A percentile compares a stretch with the other conserved stretches of the same genome.
These are phyloP conservation scores for Rhypophila decipiens DNA, from an alignment of 495 filamentous ascomycete genomes.

Conservation along the genomic window DNA sequence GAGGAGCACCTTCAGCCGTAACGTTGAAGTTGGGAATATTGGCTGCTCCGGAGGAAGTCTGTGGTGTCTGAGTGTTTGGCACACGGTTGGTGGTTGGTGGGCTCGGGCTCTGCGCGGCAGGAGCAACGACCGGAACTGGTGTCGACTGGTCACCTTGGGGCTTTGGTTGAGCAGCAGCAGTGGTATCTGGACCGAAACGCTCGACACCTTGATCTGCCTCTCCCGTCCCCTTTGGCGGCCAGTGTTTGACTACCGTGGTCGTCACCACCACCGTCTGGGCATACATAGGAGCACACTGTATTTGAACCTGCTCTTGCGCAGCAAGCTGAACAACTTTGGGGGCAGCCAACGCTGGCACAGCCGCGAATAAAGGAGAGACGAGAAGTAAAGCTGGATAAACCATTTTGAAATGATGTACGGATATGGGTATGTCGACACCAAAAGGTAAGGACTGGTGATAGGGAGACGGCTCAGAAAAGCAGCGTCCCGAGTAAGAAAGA, in stretches of 20 bases:
- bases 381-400: constrained; percentile 11
- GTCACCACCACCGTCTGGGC: constrained; percentile 8
- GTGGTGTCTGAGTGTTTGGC: no score
- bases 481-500: neutral
- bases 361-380: constrained; percentile 12
- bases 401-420: no score
- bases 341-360: constrained; percentile 6
- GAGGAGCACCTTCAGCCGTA: neutral
- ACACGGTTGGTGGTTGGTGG: no score
- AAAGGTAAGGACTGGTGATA: constrained; percentile 11
- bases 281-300: constrained; percentile 2
- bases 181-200: no score
- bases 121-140: no score
- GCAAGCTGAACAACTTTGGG: constrained; percentile 6
- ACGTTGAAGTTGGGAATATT: constrained; percentile 1
- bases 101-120: no score
- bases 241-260: constrained; percentile 1
- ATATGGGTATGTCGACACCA: no score
- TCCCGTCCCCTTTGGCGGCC: neutral
- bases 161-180: no score
- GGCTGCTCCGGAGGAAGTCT: neutral
- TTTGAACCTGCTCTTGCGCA: constrained; percentile 4
- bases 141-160: no score
- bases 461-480: neutral
- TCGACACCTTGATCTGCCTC: neutral